Evolutionary conservation across 2,329 filamentous ascomycete genomes (phyloP).

Genomic region (Emmonsia crescens): DNA sequence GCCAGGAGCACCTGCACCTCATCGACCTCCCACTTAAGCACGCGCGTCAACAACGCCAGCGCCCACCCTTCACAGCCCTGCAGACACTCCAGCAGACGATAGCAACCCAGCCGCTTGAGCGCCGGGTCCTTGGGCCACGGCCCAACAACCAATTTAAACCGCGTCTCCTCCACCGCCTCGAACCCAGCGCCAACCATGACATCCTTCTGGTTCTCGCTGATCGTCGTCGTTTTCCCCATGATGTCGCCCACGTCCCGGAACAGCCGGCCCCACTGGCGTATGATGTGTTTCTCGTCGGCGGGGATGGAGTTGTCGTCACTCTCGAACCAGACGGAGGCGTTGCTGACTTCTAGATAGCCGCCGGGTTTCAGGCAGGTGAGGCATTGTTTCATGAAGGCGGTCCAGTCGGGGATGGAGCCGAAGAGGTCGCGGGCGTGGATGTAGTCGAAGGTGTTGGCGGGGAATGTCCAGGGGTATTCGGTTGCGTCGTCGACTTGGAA

Average conservation of each 20-base stretch:
- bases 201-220: slow-evolving; percentile 24
- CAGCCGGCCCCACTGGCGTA: slow-evolving; percentile 18
- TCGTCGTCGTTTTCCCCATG: background rate
- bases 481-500: slow-evolving; percentile 61
- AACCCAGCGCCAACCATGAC: slow-evolving; percentile 46
- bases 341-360: slow-evolving; percentile 38
- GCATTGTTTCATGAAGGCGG: slow-evolving; percentile 43
- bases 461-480: slow-evolving; percentile 49
- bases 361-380: slow-evolving; percentile 46
- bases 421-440: slow-evolving; percentile 50
- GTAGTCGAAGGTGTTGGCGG: slow-evolving; percentile 42
- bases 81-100: slow-evolving; percentile 37
- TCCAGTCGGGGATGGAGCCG: slow-evolving; percentile 49
- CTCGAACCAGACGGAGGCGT: slow-evolving; percentile 35
- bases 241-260: slow-evolving; percentile 22
- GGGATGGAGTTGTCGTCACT: slow-evolving; percentile 46
- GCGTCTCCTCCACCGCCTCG: slow-evolving; percentile 42
- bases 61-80: slow-evolving; percentile 33
- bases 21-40: slow-evolving; percentile 32
- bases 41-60: slow-evolving; percentile 27
- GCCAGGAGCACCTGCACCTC: slow-evolving; percentile 38
- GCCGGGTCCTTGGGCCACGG: slow-evolving; percentile 41
- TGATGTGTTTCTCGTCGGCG: slow-evolving; percentile 10
- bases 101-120: slow-evolving; percentile 39
- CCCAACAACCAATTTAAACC: slow-evolving; percentile 44